These are phyloP conservation scores for Lactifluus volemus DNA, from an alignment of 768 basidiomycete species.

Conservation along the genomic window DNA sequence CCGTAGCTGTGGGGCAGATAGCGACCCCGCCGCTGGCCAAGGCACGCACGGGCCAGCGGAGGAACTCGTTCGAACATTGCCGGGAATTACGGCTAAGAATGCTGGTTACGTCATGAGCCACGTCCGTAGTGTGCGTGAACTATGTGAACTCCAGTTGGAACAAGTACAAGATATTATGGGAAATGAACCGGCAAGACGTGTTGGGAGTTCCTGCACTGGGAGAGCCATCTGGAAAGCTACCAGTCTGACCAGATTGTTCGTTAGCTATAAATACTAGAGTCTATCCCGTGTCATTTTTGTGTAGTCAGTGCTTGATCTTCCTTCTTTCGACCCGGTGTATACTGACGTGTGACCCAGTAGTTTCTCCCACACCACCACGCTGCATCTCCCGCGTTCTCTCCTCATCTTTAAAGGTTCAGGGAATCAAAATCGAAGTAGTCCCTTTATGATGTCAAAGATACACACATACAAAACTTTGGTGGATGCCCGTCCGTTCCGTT, in stretches of 20 bases:
- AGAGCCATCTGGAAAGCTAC: constrained; percentile 26
- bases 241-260: background rate
- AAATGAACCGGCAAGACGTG: constrained; percentile 73
- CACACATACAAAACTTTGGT: too few relatives aligned
- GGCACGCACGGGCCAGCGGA: constrained; percentile 70
- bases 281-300: background rate
- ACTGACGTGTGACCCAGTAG: too few relatives aligned
- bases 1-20: constrained; percentile 78
- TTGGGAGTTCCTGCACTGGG: constrained; percentile 75
- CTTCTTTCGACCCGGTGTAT: background rate
- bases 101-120: constrained; percentile 75
- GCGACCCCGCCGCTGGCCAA: constrained; percentile 54
- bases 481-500: too few relatives aligned
- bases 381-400: too few relatives aligned
- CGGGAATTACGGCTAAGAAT: constrained; percentile 81
- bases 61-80: constrained; percentile 74
- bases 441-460: too few relatives aligned
- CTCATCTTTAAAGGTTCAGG: too few relatives aligned
- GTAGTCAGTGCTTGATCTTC: background rate
- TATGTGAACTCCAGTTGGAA: constrained; percentile 54
- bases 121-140: constrained; percentile 65
- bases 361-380: too few relatives aligned
- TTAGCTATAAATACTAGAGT: background rate
- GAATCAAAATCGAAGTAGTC: too few relatives aligned
- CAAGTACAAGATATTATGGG: constrained; percentile 71